Evolutionary conservation across 2,329 filamentous ascomycete species (phyloP).

Genomic region (Zarea fungicola): DNA sequence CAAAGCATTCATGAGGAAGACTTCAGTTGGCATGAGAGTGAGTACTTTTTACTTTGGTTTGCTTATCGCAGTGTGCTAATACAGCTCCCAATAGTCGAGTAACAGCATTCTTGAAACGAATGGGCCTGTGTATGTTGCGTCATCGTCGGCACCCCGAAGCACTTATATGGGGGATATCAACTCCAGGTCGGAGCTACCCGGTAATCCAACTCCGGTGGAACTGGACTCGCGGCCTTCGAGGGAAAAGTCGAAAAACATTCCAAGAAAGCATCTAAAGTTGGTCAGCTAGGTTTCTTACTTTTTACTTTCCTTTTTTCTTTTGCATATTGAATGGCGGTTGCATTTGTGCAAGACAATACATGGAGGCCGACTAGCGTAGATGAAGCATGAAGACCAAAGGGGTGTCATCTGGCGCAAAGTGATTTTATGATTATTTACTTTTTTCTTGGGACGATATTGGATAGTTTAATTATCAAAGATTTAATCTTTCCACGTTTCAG

Average conservation of each 20-base stretch:
- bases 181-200: not conserved
- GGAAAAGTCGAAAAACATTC: not conserved
- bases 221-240: not conserved
- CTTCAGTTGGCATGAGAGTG: slow-evolving; percentile 19
- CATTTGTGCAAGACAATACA: too few species aligned
- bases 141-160: not conserved
- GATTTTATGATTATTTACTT: too few species aligned
- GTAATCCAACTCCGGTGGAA: not conserved
- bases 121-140: slow-evolving; percentile 1
- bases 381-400: too few species aligned
- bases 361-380: too few species aligned
- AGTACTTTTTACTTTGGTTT: not conserved
- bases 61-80: too few species aligned
- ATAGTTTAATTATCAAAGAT: too few species aligned
- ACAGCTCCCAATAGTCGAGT: not conserved
- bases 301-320: too few species aligned
- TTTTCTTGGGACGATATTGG: too few species aligned
- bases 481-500: too few species aligned
- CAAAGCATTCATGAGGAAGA: slow-evolving; percentile 27
- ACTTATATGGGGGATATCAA: not conserved
- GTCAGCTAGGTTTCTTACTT: too few species aligned
- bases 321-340: too few species aligned
- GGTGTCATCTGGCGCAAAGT: too few species aligned
- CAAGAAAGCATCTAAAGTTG: slow-evolving; percentile 5
- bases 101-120: slow-evolving; percentile 6